A percentile compares a stretch with the other conserved stretches of the same genome.
These are phyloP conservation scores for Solanum gracilifrons DNA, from an alignment of 257 asterid genomes.

Conservation along the genomic window DNA sequence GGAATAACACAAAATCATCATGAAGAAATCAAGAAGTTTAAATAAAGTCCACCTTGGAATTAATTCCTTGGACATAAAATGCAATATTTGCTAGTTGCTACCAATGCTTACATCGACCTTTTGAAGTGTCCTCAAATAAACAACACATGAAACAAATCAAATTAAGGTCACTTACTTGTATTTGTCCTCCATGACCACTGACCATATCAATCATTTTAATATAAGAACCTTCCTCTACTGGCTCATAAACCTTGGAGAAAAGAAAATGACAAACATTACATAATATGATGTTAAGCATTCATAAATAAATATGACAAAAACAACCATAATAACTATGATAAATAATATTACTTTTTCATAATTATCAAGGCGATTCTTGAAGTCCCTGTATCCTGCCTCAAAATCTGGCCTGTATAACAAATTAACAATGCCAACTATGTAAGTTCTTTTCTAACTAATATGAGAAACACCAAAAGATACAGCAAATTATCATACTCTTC, in stretches of 20 bases:
- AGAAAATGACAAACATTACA: neutral
- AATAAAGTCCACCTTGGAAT: neutral
- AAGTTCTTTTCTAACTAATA: neutral
- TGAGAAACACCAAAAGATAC: conserved; percentile 13
- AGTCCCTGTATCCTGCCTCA: conserved; percentile 96
- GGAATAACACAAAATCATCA: neutral
- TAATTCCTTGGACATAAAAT: neutral
- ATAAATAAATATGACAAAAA: neutral
- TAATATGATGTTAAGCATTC: conserved; percentile 1
- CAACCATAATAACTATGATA: conserved; percentile 12
- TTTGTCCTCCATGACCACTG: conserved; percentile 96
- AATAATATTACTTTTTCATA: conserved; percentile 66
- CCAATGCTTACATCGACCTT: neutral
- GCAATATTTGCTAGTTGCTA: neutral
- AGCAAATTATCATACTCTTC: conserved; percentile 55
- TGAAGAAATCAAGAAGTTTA: neutral
- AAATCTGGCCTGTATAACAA: conserved; percentile 79
- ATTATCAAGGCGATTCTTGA: conserved; percentile 82
- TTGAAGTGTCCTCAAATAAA: neutral
- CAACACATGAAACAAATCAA: neutral
- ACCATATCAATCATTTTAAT: conserved; percentile 98
- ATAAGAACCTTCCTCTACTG: conserved; percentile 98
- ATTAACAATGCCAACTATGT: conserved; percentile 1
- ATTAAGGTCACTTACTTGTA: conserved; percentile 49
- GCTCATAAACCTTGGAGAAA: conserved; percentile 69